These are phyloP conservation scores for Curvularia lunata DNA, from an alignment of 2,329 filamentous ascomycete genomes.

Conservation along the genomic window DNA sequence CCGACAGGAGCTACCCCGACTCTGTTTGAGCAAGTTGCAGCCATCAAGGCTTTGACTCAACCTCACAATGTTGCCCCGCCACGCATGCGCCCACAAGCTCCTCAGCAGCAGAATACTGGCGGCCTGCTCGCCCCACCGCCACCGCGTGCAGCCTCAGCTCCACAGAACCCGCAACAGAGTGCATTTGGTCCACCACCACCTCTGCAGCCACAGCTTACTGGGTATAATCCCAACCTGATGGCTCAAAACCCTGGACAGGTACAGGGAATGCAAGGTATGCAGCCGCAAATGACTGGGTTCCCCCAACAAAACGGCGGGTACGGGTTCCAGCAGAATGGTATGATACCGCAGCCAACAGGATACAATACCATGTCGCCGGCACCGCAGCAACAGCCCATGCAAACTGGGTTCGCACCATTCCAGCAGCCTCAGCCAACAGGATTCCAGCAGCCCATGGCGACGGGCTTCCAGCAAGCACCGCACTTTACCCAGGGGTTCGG, in stretches of 20 bases:
- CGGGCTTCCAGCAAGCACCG: slow-evolving; percentile 39
- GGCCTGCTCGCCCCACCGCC: slow-evolving; percentile 79
- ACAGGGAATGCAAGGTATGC: slow-evolving; percentile 30
- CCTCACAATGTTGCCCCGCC: slow-evolving; percentile 51
- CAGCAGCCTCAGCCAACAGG: slow-evolving; percentile 55
- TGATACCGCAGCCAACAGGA: slow-evolving; percentile 50
- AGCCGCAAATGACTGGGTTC: slow-evolving; percentile 51
- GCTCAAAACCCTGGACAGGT: slow-evolving; percentile 67
- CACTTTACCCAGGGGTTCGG: slow-evolving; percentile 54
- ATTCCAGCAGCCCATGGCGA: slow-evolving; percentile 58
- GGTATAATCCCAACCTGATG: slow-evolving; percentile 63
- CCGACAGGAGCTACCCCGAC: slow-evolving; percentile 55
- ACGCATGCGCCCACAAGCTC: slow-evolving; percentile 73
- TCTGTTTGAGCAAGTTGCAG: slow-evolving; percentile 47
- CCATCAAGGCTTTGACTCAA: slow-evolving; percentile 48
- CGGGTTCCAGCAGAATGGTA: slow-evolving; percentile 46
- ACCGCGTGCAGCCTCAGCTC: slow-evolving; percentile 82
- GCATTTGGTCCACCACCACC: slow-evolving; percentile 73
- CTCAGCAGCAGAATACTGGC: slow-evolving; percentile 65
- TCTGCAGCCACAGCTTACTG: slow-evolving; percentile 84
- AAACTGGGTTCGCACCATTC: slow-evolving; percentile 48
- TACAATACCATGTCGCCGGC: slow-evolving; percentile 39
- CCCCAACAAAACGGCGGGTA: slow-evolving; percentile 45
- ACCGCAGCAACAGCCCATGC: slow-evolving; percentile 53
- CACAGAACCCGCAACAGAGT: slow-evolving; percentile 73